Base-by-base conservation (phyloP, 345 rosid species). In the Euphorbia lathyris region DNA sequence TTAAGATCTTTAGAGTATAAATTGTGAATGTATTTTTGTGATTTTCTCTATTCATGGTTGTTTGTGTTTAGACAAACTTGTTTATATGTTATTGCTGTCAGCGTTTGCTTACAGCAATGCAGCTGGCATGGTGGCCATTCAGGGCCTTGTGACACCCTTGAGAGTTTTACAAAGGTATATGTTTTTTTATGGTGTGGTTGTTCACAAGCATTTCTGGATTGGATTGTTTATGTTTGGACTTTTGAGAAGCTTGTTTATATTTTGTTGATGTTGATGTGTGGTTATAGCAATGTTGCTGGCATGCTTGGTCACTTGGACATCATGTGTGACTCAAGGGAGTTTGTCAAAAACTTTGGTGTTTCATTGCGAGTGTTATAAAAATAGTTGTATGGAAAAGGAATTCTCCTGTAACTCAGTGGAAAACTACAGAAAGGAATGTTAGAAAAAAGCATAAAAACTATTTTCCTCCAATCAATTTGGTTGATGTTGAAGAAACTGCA, bases 51-150 rank as follows among this genome's bases (percentile, higher is more conserved):
- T 40, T 42, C 42, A 19, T 7, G 42, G 11, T n/a, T 50, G 4
- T 57, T 20, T 25, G 42, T 62, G 25, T 16, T 20, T 63, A 19
- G 32, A 63, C 55, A 55, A 57, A 38, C 67, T 7, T 61, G 40
- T 23, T 25, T 58, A 32, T 50, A n/a, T n/a, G n/a, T n/a, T n/a
- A n/a, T n/a, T n/a, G n/a, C n/a, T n/a, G n/a, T n/a, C n/a, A 36
- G 26, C 70, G 20, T 70, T 67, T 61, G 45, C 65, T n/a, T n/a
- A n/a, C n/a, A n/a, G 47, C 47, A 47, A 65, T 63, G 25, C 32
- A 4, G 22, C 50, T 17, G 64, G 50, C 25, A 14, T 59, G 23
- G 42, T 57, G 62, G 32, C 20, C 53, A 2, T 16, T 48, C 48
- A 7, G 16, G 63, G 66, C 38, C 45, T 66, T n/a, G 22, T 25